Evolutionary conservation across 345 rosid species (phyloP), one percentile per base, ranked within the genome.

Genomic region (Streptanthus diversifolius): DNA sequence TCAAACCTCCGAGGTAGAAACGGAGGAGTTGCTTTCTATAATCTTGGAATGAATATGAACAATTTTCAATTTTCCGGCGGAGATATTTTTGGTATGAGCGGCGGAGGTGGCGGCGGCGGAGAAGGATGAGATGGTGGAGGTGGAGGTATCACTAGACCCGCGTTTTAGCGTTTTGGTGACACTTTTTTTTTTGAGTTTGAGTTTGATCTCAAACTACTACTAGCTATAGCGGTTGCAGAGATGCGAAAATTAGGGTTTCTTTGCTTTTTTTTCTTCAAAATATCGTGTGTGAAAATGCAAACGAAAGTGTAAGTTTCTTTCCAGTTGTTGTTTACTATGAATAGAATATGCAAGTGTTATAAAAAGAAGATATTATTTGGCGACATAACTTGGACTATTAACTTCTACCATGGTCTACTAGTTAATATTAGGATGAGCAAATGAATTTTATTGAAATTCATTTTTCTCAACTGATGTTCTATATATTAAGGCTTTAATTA

Each of bases 31-130:
- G 82, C 80, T 53, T 88, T 86, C 57, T 80, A 86, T 74, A 84
- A 78, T 73, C 80, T 81, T 72, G 93, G 90, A 68, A 55, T 71
- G 51, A 84, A 83, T 68, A 71, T 79, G 81, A 78, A 81, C 21
- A 85, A 63, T 69, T 83, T 79, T 74, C 84, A 80, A 14, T 85
- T 88, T 48, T 73, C 85, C 9, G 83, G 86, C 7, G 85, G 79
- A 14, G 79, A 83, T 51, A 81, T 63, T 15, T 86, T 81, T 52
- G 86, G 88, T 49, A 78, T 85, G 82, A 66, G 56, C 47, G 74
- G 81, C n/a, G 68, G 72, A 10, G 71, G 80, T 2, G 4, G 49
- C 0, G 64, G 77, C 0, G 56, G 75, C 7, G 71, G 67, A 0
- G 62, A 54, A 43, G 65, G 58, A n/a, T n/a, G n/a, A 43, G 61